Base-by-base conservation (phyloP, 1,284 basidiomycete species). In the Austroboletus novae-zelandiae region DNA sequence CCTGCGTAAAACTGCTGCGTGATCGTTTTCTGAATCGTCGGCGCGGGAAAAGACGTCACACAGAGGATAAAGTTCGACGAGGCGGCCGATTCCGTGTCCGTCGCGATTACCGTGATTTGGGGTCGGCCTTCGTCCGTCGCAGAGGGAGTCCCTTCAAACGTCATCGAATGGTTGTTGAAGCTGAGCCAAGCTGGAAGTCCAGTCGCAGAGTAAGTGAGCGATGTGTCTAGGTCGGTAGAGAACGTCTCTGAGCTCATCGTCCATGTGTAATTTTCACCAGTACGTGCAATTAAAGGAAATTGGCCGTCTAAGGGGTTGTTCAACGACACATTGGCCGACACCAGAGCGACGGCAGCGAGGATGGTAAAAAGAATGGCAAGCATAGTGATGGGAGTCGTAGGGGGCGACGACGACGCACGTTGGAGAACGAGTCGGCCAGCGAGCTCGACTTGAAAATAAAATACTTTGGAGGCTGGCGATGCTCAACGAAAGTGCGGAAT, bases 121-220 rank as follows among this genome's bases (percentile, higher is more conserved):
- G 76, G 75, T 47, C 73, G 72, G 31, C 84, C 86, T 61, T 79
- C 76, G 60, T 90, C 86, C 18, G 67, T 52, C 8, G 68, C 49
- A 6, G 73, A 56, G 17, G 89, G 87, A 4, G 74, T 81, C 13
- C 89, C 89, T 48, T 68, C 64, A 51, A 92, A 74, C 0, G 76
- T 78, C 27, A 61, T 66, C 0, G 76, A 73, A 13, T 60, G 55
- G 30, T 76, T 61, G 63, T 91, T 77, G 61, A 91, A 89, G 13
- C 71, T 66, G 47, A 88, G 75, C 88, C 89, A 91, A 14, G 61
- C 47, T 6, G 88, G 86, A 29, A 89, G 70, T 34, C 68, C 54
- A 14, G 73, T 74, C 1, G 75, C 74, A 5, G 77, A 71, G 59
- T 81, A 83, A 30, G 51, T 62, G 41, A 84, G 60, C 7, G 62